Base-by-base conservation (phyloP, 2,329 filamentous ascomycete species). In the Colletotrichum sp. region DNA sequence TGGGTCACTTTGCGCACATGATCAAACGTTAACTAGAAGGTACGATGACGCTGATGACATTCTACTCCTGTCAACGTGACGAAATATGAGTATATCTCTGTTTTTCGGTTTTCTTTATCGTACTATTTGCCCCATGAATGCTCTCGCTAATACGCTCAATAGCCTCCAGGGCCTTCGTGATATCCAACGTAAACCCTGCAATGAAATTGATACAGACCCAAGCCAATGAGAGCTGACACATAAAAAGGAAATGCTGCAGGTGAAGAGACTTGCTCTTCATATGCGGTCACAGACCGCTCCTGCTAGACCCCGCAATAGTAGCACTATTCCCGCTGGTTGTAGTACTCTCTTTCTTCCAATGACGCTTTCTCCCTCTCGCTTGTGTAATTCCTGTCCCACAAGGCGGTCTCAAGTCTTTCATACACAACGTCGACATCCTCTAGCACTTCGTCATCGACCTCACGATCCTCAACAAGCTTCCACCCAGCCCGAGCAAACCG, bases 401-500 rank as follows among this genome's bases (percentile, higher is more conserved):
- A 28, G 4, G 69, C 72, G 15, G 30, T 44, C 15, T 63, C 63
- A 18, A 72, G 9, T 8, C 21, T 39, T n/a, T 63, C 62, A 26
- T 79, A 79, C n/a, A 78, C 68, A 28, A 79, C 76, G 49, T 80
- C 77, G 3, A 59, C 64, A 28, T 76, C 76, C 6, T 71, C 75
- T 3, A 76, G 10, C 26, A 60, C 79, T 26, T 79, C 72, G 44
- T 81, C 73, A 72, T 83, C 80, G 2, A 80, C 81, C n/a, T 80
- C 82, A 5, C 80, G 78, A 8, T 63, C 62, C 12, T 67, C 52
- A 15, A 81, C 78, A 70, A 85, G 79, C 34, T 78, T 78, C 86
- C 87, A 88, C 3, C 83, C 80, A 0, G 84, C 84, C 12, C 87
- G 80, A 10, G 80, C 80, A 16, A 87, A 87, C 1, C 86, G 80